Base-by-base conservation (phyloP, 768 basidiomycete species). In the Crepidotus variabilis region DNA sequence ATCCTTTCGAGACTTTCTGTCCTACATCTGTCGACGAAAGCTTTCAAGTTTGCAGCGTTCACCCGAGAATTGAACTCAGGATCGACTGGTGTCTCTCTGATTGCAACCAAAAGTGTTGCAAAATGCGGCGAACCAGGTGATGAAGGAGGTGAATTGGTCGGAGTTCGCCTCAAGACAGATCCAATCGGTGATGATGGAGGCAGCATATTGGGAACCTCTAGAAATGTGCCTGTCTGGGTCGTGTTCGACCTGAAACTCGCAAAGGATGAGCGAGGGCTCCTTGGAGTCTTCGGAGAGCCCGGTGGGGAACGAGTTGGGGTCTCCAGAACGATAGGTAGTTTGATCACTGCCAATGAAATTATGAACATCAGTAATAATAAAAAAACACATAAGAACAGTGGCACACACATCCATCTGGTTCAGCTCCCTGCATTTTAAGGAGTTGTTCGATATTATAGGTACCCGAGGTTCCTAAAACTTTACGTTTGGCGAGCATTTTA, bases 11-110 rank as follows among this genome's bases (percentile, higher is more conserved):
- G 50, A 22, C 56, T 59, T 36, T 66, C 58, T 20, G 28, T 32
- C 33, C 57, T 61, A 46, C 65, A 64, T 22, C 52, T 39, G 18
- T 66, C 60, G 16, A 59, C 58, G 36, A 64, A 64, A 24, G 45
- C 57, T 54, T 51, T 56, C 35, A 56, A 53, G 45, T 57, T 48
- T 8, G 51, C 55, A 18, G 61, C 61, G 22, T 59, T 62, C 13
- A 66, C 56, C 21, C 49, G 54, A 20, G 51, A 39, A 34, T 66
- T 66, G 34, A 51, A 46, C 32, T 36, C 45, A 21, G 55, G 50
- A 47, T 56, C 55, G 8, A 51, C 50, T 28, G 55, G 49, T 10
- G 50, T 56, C 24, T 56, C 55, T 47, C 43, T 36, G 39, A 56
- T 33, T 13, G 49, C 49, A 2, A 56, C 21, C 13, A 43, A 47